Evolutionary conservation across 2,329 filamentous ascomycete species (phyloP), one percentile per base, ranked within the genome.

Genomic region (Podosphaera leucotricha): DNA sequence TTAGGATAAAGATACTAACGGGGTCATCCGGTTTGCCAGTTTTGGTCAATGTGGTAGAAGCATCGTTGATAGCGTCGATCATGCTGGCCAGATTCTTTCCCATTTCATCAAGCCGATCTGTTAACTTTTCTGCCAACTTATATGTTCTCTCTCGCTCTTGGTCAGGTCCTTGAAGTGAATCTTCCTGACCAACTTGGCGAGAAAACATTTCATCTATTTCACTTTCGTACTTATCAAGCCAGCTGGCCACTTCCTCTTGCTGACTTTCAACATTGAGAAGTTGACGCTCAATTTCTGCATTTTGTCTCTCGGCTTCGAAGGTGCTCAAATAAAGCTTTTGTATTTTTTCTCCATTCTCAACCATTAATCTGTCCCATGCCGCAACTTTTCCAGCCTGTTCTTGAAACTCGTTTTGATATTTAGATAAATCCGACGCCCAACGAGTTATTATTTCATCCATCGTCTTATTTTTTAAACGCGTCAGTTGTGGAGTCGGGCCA

Each of bases 361-460:
- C 85, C 13, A 98, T 68, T 59, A 86, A 74, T 46, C 84, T 75
- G 60, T 98, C 90, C 92, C 92, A 98, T 38, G 50, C 41, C 18
- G 85, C 80, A 13, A 95, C 83, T 50, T 85, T 80, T 48, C 77
- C 72, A 3, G 92, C 87, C 60, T 95, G 85, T 28, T 79, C 72
- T 58, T 92, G 85, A 65, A 95, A 98, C 47, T 92, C 84, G 60
- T 93, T 92, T 57, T 95, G 87, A 57, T 98, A 94, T 57, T 92
- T 92, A 44, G 85, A 80, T 42, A 98, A 67, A 57, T 95, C 90
- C 0, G 85, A 84, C 1, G 90, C 90, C 90, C 90, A 98, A 26
- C 85, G 77, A 3, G 84, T 94, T 51, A 98, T 85, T 50, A 98
- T 94, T 59, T 98, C 90, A 57, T 98, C 90, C 81, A 98, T 94